phyloP scores from a whole-genome alignment of 768 basidiomycete species.

The Phlegmacium glaucopus region DNA sequence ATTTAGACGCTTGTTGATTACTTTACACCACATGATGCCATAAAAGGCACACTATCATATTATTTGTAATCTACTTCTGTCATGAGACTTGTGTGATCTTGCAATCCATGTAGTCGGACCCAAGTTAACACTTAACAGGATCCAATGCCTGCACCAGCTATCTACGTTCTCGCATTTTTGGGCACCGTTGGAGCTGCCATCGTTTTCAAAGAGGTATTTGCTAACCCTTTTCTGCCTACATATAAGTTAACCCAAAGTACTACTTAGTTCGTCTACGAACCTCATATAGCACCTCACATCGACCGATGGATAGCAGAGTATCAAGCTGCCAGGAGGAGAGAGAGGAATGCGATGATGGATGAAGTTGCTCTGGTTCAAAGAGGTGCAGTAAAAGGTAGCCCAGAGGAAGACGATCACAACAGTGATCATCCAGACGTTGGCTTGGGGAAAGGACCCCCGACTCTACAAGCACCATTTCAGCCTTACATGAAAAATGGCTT shows the following conservation, averaged over 20 bases:
- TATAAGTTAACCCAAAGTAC: slow-evolving; percentile 6
- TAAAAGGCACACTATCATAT: too few relatives aligned
- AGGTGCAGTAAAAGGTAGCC: slow-evolving; percentile 18
- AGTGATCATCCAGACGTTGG: slow-evolving; percentile 14
- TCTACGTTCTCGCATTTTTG: slow-evolving; percentile 50
- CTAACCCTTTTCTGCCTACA: neutral
- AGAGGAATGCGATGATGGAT: slow-evolving; percentile 6
- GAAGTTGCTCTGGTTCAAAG: slow-evolving; percentile 14
- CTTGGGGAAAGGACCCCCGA: slow-evolving; percentile 3
- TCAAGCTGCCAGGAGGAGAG: slow-evolving; percentile 22
- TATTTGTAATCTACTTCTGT: too few relatives aligned
- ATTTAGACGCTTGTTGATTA: too few relatives aligned
- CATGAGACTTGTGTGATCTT: too few relatives aligned
- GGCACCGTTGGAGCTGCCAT: slow-evolving; percentile 46
- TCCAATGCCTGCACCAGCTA: slow-evolving; percentile 36
- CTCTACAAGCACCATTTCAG: slow-evolving; percentile 1
- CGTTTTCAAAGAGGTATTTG: slow-evolving; percentile 57
- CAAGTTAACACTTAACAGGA: too few relatives aligned
- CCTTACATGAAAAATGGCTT: slow-evolving; percentile 9
- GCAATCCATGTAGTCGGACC: too few relatives aligned
- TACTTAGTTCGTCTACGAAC: slow-evolving; percentile 72
- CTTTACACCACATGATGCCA: too few relatives aligned
- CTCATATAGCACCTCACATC: slow-evolving; percentile 60
- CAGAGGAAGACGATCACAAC: slow-evolving; percentile 14
- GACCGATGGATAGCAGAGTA: slow-evolving; percentile 46